Evolutionary conservation across 768 basidiomycete genomes (phyloP).

Genomic region (Rhodotorula taiwanensis): DNA sequence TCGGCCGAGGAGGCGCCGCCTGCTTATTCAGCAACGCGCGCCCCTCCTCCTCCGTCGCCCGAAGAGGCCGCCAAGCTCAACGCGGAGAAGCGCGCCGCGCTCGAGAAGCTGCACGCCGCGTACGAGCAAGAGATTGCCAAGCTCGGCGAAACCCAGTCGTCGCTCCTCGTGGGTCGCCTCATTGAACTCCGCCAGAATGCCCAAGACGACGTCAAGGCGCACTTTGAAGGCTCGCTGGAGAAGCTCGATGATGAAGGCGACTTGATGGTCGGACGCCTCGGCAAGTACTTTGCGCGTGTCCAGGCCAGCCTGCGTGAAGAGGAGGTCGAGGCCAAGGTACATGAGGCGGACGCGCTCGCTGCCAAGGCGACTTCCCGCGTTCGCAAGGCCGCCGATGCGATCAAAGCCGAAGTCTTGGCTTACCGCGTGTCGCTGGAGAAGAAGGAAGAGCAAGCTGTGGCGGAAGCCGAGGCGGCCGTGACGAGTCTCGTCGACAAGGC

Average conservation of each 20-base stretch:
- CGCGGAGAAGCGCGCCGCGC: conserved; percentile 37
- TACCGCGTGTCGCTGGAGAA: conserved; percentile 12
- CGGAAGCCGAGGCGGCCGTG: conserved; percentile 26
- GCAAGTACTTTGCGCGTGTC: conserved; percentile 33
- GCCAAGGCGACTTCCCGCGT: conserved; percentile 27
- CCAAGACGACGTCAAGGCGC: conserved; percentile 30
- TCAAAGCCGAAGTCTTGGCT: conserved; percentile 26
- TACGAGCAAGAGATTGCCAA: conserved; percentile 38
- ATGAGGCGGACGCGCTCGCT: conserved; percentile 12
- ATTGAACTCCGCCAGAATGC: conserved; percentile 30
- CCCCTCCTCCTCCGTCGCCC: conserved; percentile 20
- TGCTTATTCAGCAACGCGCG: conserved; percentile 8
- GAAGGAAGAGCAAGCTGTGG: conserved; percentile 30
- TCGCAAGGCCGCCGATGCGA: conserved; percentile 5
- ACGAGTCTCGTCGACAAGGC: conserved; percentile 32
- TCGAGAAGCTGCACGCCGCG: conserved; percentile 32
- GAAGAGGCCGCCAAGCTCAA: conserved; percentile 15
- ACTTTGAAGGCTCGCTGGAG: conserved; percentile 32
- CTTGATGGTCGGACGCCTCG: conserved; percentile 35
- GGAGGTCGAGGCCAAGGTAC: conserved; percentile 30
- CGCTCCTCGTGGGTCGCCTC: conserved; percentile 33
- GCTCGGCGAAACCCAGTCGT: conserved; percentile 35
- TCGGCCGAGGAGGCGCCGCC: conserved; percentile 16
- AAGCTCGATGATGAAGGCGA: conserved; percentile 36
- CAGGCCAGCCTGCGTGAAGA: conserved; percentile 16